phyloP scores from a whole-genome alignment of 352 stramenopile species.

The Salisapilia sapeloensis region DNA sequence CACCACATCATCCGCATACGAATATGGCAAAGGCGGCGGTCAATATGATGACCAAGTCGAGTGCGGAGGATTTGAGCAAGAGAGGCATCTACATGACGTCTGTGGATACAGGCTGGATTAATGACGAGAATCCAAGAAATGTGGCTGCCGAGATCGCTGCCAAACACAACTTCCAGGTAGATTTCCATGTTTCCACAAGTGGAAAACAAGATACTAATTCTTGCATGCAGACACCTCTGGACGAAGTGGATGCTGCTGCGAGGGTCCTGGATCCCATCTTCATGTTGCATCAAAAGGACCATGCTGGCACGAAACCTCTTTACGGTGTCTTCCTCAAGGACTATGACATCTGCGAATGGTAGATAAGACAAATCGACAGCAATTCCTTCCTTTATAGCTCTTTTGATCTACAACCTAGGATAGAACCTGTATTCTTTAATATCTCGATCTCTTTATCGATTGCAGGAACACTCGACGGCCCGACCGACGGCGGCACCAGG shows the following conservation, averaged over 20 bases:
- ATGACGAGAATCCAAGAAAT: slow-evolving; percentile 92
- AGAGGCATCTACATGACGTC: slow-evolving; percentile 90
- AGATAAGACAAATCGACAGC: no score
- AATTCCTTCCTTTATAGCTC: no score
- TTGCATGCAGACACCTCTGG: slow-evolving; percentile 77
- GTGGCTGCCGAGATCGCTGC: slow-evolving; percentile 78
- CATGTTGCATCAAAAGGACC: slow-evolving; percentile 28
- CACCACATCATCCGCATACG: no score
- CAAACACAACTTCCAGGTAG: slow-evolving; percentile 84
- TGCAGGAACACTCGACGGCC: no score
- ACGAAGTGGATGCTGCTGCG: slow-evolving; percentile 89
- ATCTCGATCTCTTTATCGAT: no score
- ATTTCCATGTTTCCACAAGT: no score
- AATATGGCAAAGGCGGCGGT: slow-evolving; percentile 91
- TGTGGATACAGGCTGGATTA: slow-evolving; percentile 95
- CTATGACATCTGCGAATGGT: slow-evolving; percentile 60
- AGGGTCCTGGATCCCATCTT: slow-evolving; percentile 91
- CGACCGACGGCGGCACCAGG: no score
- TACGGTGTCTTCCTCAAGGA: slow-evolving; percentile 67
- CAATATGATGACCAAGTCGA: slow-evolving; percentile 93
- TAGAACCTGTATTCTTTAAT: no score
- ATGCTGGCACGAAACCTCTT: slow-evolving; percentile 12
- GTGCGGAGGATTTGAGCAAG: slow-evolving; percentile 75
- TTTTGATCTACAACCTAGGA: no score
- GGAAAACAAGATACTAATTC: neutral